These are phyloP conservation scores for Coriolopsis trogii DNA, from an alignment of 1,284 basidiomycete species.

Conservation along the genomic window DNA sequence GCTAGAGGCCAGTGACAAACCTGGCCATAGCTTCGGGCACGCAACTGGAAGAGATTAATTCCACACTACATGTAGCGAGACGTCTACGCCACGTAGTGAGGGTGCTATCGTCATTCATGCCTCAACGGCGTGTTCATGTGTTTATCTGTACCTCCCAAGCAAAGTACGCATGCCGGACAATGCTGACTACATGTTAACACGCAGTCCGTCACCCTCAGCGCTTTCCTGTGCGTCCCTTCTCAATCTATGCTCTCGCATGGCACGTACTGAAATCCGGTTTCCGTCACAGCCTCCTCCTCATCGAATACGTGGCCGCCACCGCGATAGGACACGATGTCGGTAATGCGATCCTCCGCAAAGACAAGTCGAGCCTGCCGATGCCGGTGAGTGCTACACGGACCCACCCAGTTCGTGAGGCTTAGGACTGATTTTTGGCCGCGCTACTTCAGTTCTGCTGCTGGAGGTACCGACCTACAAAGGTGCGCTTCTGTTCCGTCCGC, in stretches of 20 bases:
- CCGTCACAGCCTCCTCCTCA: constrained; percentile 66
- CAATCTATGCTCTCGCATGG: not conserved
- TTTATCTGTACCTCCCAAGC: too few species aligned
- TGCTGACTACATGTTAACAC: not conserved
- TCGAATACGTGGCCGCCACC: constrained; percentile 82
- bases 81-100: too few species aligned
- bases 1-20: too few species aligned
- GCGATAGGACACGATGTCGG: constrained; percentile 61
- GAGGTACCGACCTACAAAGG: constrained; percentile 83
- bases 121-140: too few species aligned
- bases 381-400: constrained; percentile 51
- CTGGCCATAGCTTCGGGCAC: too few species aligned
- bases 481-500: constrained; percentile 26
- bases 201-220: constrained; percentile 76
- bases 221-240: constrained; percentile 64
- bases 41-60: too few species aligned
- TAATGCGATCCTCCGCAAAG: constrained; percentile 75
- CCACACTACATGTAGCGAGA: too few species aligned
- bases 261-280: not conserved
- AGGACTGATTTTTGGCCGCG: too few species aligned
- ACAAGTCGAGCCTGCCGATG: constrained; percentile 75
- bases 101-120: too few species aligned
- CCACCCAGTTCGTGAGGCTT: not conserved
- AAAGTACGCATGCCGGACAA: too few species aligned
- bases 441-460: constrained; percentile 68